phyloP scores from a whole-genome alignment of 306 rosid species.

The Trifolium subterraneum region DNA sequence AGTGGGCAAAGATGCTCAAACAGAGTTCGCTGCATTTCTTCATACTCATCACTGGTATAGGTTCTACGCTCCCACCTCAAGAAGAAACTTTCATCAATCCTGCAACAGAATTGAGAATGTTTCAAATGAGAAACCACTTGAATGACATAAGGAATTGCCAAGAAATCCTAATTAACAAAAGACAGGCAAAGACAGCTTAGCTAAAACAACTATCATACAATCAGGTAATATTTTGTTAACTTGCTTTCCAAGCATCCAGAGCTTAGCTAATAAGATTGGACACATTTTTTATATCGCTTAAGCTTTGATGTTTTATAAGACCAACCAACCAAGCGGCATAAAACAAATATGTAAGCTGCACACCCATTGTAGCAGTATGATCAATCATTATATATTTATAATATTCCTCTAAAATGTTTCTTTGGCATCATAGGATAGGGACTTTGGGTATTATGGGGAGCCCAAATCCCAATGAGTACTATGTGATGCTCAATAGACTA shows the following conservation, averaged over 20 bases:
- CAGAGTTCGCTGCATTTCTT: conserved; percentile 62
- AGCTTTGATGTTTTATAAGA: conserved; percentile 6
- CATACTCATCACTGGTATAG: conserved; percentile 55
- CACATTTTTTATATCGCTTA: background rate
- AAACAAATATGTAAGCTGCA: conserved; percentile 18
- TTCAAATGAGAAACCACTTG: conserved; percentile 36
- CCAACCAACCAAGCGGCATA: conserved; percentile 9
- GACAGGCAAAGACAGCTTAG: conserved; percentile 8
- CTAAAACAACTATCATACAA: conserved; percentile 18
- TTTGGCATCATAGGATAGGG: background rate
- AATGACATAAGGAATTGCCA: conserved; percentile 19
- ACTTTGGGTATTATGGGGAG: background rate
- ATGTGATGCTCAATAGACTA: background rate
- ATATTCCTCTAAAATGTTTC: conserved; percentile 21
- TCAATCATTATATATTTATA: conserved; percentile 6
- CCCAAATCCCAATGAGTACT: background rate
- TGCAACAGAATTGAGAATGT: conserved; percentile 42
- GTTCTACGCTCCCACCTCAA: conserved; percentile 56
- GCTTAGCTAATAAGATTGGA: background rate
- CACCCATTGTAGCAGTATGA: conserved; percentile 3
- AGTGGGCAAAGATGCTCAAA: conserved; percentile 91
- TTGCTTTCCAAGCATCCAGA: conserved; percentile 19
- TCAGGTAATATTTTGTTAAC: conserved; percentile 8
- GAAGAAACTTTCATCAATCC: conserved; percentile 66
- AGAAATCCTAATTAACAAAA: conserved; percentile 12